These are phyloP conservation scores for Phaeosphaeriaceae sp. DNA, from an alignment of 2,329 filamentous ascomycete genomes.

Conservation along the genomic window DNA sequence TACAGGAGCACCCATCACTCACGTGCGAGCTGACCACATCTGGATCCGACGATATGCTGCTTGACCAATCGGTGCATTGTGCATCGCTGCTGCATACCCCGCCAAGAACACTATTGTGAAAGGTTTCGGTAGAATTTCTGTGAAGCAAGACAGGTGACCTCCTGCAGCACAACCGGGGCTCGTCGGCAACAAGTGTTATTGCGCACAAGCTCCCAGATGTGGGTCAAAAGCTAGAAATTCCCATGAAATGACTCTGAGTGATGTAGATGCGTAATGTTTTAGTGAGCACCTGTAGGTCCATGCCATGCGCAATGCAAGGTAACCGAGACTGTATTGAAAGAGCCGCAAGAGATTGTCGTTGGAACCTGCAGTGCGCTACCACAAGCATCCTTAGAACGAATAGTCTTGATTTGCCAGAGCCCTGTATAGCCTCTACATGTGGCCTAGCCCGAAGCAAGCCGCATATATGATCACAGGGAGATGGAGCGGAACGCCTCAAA, in stretches of 20 bases:
- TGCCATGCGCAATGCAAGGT: conserved; percentile 5
- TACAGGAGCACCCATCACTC: neutral
- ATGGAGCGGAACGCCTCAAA: conserved; percentile 10
- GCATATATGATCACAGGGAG: conserved; percentile 27
- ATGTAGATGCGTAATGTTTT: neutral
- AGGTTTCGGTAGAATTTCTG: conserved; percentile 6
- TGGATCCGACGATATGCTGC: conserved; percentile 5
- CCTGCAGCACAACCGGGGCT: neutral
- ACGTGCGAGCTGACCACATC: conserved; percentile 3
- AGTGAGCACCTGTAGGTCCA: conserved; percentile 8
- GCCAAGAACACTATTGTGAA: conserved; percentile 9
- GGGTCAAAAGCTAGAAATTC: too few species aligned
- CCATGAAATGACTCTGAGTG: neutral
- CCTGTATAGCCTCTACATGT: conserved; percentile 17
- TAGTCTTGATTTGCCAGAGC: conserved; percentile 35
- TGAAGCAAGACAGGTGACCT: conserved; percentile 5
- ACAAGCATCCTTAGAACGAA: conserved; percentile 19
- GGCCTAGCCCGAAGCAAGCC: conserved; percentile 24
- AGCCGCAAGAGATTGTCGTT: conserved; percentile 23
- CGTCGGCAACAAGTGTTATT: neutral
- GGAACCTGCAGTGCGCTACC: conserved; percentile 22
- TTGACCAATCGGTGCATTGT: neutral
- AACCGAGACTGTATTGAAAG: neutral
- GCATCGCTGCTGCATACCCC: conserved; percentile 2
- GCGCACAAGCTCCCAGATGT: too few species aligned